Evolutionary conservation across 2,329 filamentous ascomycete genomes (phyloP).

Genomic region (Chaetothyriales sp.): DNA sequence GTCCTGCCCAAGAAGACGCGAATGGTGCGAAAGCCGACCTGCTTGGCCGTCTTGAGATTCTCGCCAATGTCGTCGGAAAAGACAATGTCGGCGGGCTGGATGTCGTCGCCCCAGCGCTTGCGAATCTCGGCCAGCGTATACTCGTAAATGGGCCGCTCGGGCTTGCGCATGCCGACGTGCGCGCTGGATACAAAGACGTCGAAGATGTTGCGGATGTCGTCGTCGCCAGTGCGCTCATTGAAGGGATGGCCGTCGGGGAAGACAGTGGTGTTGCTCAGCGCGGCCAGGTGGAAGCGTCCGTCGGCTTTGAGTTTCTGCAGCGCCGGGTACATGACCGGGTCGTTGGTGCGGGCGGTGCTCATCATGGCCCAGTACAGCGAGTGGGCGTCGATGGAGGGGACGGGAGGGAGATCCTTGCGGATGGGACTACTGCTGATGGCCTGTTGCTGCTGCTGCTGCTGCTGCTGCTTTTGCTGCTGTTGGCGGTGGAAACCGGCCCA

Average conservation of each 20-base stretch:
- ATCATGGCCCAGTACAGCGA: constrained; percentile 89
- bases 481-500: constrained; percentile 51
- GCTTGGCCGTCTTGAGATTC: constrained; percentile 70
- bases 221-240: constrained; percentile 33
- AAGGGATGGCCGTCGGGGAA: constrained; percentile 65
- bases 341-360: constrained; percentile 52
- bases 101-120: constrained; percentile 39
- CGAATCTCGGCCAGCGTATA: constrained; percentile 56
- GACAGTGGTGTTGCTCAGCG: constrained; percentile 78
- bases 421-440: constrained; percentile 14
- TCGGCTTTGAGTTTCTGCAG: constrained; percentile 53
- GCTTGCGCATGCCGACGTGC: constrained; percentile 77
- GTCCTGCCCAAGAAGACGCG: constrained; percentile 70
- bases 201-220: constrained; percentile 55
- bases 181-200: constrained; percentile 81
- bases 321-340: constrained; percentile 82
- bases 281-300: constrained; percentile 58
- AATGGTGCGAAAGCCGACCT: constrained; percentile 64
- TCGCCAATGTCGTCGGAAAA: constrained; percentile 93
- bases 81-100: constrained; percentile 55
- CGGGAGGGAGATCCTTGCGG: constrained; percentile 37
- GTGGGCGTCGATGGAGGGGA: constrained; percentile 63
- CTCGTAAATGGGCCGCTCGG: constrained; percentile 67
- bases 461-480: constrained; percentile 9
- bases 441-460: constrained; percentile 6